These are phyloP conservation scores for Kazachstania kunashirensis DNA, from an alignment of 805 yeast species.

Conservation along the genomic window DNA sequence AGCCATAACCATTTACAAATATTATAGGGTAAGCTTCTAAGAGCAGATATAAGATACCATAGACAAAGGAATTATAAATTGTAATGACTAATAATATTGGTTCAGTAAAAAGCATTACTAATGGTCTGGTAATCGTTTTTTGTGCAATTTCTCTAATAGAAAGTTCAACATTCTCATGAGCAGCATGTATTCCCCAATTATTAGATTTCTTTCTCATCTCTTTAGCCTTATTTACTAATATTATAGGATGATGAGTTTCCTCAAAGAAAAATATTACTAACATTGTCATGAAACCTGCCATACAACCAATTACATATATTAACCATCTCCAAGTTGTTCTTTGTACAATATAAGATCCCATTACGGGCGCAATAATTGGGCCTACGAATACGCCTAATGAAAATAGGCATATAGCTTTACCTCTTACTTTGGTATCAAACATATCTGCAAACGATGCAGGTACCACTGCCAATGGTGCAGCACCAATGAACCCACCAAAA, in stretches of 20 bases:
- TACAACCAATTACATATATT: slow-evolving; percentile 57
- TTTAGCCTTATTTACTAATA: slow-evolving; percentile 54
- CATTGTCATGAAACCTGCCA: slow-evolving; percentile 35
- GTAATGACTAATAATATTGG: slow-evolving; percentile 64
- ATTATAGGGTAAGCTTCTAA: slow-evolving; percentile 70
- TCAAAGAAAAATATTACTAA: slow-evolving; percentile 35
- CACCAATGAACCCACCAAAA: slow-evolving; percentile 72
- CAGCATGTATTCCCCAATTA: slow-evolving; percentile 77
- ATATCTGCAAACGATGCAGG: slow-evolving; percentile 85
- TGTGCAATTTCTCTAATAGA: slow-evolving; percentile 49
- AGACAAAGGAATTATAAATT: slow-evolving; percentile 67
- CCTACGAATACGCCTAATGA: slow-evolving; percentile 67
- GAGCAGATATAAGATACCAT: slow-evolving; percentile 67
- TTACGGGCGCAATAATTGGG: slow-evolving; percentile 78
- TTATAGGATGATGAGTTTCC: slow-evolving; percentile 70
- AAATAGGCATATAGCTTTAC: slow-evolving; percentile 64
- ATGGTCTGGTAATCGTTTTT: slow-evolving; percentile 58
- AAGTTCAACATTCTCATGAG: slow-evolving; percentile 57
- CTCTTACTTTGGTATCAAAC: slow-evolving; percentile 56
- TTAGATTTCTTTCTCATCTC: slow-evolving; percentile 56
- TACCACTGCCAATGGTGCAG: slow-evolving; percentile 76
- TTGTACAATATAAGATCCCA: slow-evolving; percentile 59
- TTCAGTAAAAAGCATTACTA: slow-evolving; percentile 56
- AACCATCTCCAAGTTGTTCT: slow-evolving; percentile 81
- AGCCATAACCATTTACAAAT: slow-evolving; percentile 52